These are phyloP conservation scores for Cryptosporidium tyzzeri DNA, from an alignment of 169 alveolate genomes.

Conservation along the genomic window DNA sequence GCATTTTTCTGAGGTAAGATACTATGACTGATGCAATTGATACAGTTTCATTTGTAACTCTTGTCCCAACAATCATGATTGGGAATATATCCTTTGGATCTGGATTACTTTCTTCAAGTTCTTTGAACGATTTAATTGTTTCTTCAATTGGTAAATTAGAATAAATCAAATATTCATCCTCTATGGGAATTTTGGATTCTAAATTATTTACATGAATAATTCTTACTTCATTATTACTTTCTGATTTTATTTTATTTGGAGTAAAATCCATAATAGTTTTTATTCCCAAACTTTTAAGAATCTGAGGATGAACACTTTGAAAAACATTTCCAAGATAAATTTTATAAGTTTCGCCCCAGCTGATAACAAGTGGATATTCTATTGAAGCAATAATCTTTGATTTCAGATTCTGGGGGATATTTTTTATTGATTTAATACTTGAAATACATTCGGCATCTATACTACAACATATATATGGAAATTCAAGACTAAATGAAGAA, in stretches of 20 bases:
- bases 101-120: slow-evolving; percentile 15
- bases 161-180: neutral
- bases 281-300: slow-evolving; percentile 15
- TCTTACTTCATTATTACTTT: neutral
- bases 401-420: slow-evolving; percentile 9
- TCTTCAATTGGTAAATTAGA: slow-evolving; percentile 20
- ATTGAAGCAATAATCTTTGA: slow-evolving; percentile 49
- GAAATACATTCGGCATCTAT: slow-evolving; percentile 25
- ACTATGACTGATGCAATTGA: slow-evolving; percentile 27
- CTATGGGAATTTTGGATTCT: neutral
- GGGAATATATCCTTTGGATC: slow-evolving; percentile 49
- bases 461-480: slow-evolving; percentile 57
- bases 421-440: slow-evolving; percentile 13
- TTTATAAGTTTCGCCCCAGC: slow-evolving; percentile 40
- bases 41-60: slow-evolving; percentile 11
- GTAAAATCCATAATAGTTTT: slow-evolving; percentile 62
- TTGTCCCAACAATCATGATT: slow-evolving; percentile 22
- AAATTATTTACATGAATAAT: slow-evolving; percentile 14
- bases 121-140: slow-evolving; percentile 18
- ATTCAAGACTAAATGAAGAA: slow-evolving; percentile 11
- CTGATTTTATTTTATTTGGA: slow-evolving; percentile 10
- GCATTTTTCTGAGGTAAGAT: slow-evolving; percentile 52
- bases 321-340: slow-evolving; percentile 65
- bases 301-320: slow-evolving; percentile 68
- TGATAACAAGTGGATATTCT: slow-evolving; percentile 34